Base-by-base conservation (phyloP, 202 grass and related monocot species). In the Elaeis oleifera region DNA sequence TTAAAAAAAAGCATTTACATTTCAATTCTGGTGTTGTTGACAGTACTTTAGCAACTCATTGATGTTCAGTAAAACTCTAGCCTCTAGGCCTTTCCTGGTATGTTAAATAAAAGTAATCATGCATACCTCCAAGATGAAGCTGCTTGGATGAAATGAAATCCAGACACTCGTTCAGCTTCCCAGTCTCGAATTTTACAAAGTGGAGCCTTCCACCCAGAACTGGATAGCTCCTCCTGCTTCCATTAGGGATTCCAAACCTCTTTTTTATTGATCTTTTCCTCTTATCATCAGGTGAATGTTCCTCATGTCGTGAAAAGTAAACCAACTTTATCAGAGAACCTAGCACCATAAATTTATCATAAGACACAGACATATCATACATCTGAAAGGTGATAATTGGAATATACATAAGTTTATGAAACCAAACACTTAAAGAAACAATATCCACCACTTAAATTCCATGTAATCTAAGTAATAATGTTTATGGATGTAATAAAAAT, bases 71-170 rank as follows among this genome's bases (percentile, higher is more conserved):
- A 44, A 9, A 44, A 13, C 36, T 14, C 36, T 44, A 13, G 36
- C 11, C 36, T 44, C 36, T 44, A 13, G 9, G 11, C 36, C 11
- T 44, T 44, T 44, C 36, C 36, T 44, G 11, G 9, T 44, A 44
- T 44, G 32, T 36, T 27, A 23, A 52, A 76, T 39, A 57, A 25
- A 31, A 3, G 77, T n/a, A 31, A 62, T 39, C 64, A 71, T 18
- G 65, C 82, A 65, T 97, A 97, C 92, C 87, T 39, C 92, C 92
- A 63, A 77, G 68, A 80, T 89, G 92, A 63, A 97, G 82, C 67
- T 96, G 91, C 63, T 96, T 96, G 70, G 91, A 96, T 69, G 84
- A 96, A 78, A 96, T 90, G 29, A 96, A 96, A 23, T 96, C 91
- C 58, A 96, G 71, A 55, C 91, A 96, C 69, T 96, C 84, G 51